Evolutionary conservation across 2,329 filamentous ascomycete species (phyloP).

Genomic region (Byssoonygena ceratinophila): DNA sequence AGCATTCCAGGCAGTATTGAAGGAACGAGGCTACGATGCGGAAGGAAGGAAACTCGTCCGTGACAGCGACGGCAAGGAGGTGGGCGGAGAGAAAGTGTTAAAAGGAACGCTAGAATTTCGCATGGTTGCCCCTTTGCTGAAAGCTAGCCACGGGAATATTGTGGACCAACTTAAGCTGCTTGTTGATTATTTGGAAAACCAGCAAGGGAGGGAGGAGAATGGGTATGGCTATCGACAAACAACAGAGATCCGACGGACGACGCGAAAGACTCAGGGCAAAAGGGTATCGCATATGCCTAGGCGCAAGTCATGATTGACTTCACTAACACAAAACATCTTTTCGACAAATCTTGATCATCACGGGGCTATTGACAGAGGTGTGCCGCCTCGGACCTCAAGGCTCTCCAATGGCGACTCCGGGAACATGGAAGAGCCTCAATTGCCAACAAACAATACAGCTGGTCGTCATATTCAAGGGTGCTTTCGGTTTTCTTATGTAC

Average conservation of each 20-base stretch:
- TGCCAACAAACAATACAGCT: too few species aligned
- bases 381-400: too few species aligned
- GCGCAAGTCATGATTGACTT: too few species aligned
- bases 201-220: background rate
- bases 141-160: background rate
- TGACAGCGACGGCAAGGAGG: background rate
- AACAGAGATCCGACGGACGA: background rate
- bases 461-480: too few species aligned
- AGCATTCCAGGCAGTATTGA: slow-evolving; percentile 40
- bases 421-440: too few species aligned
- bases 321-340: too few species aligned
- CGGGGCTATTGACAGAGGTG: too few species aligned
- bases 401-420: too few species aligned
- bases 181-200: background rate
- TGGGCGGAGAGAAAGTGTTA: background rate
- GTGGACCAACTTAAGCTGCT: background rate
- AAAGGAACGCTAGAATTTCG: slow-evolving; percentile 11
- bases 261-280: background rate
- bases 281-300: background rate
- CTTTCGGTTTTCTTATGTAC: too few species aligned
- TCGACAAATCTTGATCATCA: too few species aligned
- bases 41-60: slow-evolving; percentile 21
- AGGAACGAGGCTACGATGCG: slow-evolving; percentile 36
- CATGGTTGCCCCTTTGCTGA: background rate
- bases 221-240: too few species aligned